phyloP scores from a whole-genome alignment of 75 land plant genomes.

The Pinus taeda region DNA sequence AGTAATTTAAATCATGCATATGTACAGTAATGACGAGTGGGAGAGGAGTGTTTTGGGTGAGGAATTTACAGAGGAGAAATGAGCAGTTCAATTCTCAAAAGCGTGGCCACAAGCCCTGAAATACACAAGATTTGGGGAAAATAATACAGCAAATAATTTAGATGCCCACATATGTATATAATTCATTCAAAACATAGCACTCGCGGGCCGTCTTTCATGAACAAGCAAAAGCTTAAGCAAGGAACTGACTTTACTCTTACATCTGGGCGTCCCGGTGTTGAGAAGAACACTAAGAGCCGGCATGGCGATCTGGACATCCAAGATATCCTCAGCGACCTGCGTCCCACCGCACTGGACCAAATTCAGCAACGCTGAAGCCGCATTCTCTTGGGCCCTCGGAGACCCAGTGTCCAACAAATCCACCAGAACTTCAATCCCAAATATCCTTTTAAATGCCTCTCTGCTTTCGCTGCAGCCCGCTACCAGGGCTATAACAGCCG shows the following conservation, averaged over 20 bases:
- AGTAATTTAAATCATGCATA: too few species aligned
- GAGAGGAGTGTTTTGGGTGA: too few species aligned
- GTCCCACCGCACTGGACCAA: slow-evolving; percentile 54
- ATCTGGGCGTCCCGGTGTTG: slow-evolving; percentile 18
- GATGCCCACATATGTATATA: too few species aligned
- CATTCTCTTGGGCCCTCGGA: slow-evolving; percentile 60
- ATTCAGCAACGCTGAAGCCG: slow-evolving; percentile 65
- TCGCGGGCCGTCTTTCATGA: neutral
- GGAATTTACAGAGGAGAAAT: too few species aligned
- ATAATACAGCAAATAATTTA: too few species aligned
- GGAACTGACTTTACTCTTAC: slow-evolving; percentile 22
- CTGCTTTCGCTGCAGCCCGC: slow-evolving; percentile 60
- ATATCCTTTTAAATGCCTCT: slow-evolving; percentile 44
- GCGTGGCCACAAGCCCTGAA: too few species aligned
- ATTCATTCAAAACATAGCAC: neutral
- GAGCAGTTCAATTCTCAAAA: too few species aligned
- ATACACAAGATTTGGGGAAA: too few species aligned
- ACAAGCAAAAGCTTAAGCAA: slow-evolving; percentile 20
- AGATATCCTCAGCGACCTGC: slow-evolving; percentile 22
- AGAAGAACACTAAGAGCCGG: slow-evolving; percentile 17
- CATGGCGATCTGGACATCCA: slow-evolving; percentile 12
- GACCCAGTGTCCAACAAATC: slow-evolving; percentile 51
- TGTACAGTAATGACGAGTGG: too few species aligned
- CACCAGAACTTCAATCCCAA: slow-evolving; percentile 48
- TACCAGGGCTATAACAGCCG: slow-evolving; percentile 74